Base-by-base conservation (phyloP, 1,284 basidiomycete genomes). In the Apiotrichum gamsii region DNA sequence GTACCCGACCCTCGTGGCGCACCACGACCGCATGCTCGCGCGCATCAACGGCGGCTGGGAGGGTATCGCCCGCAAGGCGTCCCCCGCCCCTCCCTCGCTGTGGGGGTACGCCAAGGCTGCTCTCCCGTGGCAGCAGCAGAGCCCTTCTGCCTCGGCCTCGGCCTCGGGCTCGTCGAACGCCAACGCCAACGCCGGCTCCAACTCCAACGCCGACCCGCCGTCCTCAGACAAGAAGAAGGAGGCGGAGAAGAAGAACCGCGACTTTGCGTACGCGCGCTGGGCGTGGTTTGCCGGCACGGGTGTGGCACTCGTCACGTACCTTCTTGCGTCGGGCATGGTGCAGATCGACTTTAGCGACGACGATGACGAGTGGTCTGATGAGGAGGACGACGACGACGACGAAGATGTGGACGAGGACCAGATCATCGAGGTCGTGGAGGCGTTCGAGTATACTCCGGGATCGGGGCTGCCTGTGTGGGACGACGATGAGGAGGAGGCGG, bases 271-370 rank as follows among this genome's bases (percentile, higher is more conserved):
- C 30, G 65, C 56, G 2, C 57, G 70, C 30, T 66, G 59, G 58
- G 40, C 57, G 19, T 72, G 67, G 66, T 69, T 62, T 44, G 59
- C 59, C 1, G 65, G 61, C 10, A 64, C 64, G 3, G 59, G 52
- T 0, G 46, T 56, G 0, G 58, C 59, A 2, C 62, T 72, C 54
- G 51, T 68, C 16, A 47, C 55, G 9, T 72, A 72, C 52, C 28
- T 70, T 1, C 52, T 69, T 10, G 56, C 49, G 3, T 60, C 56
- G 32, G 69, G 69, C 10, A 25, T 71, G 20, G 51, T 72, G 4
- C 18, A 46, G 30, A 49, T 70, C 18, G 56, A 62, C n/a, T 62
- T 62, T 47, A 56, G 47, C 0, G 45, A 35, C 13, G 54, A 47
- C 10, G 57, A 58, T 15, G 58, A 53, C 0, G 62, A 61, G 10